Evolutionary conservation across 371 early-diverging fungal genomes (phyloP).

Genomic region (Umbelopsis sp.): DNA sequence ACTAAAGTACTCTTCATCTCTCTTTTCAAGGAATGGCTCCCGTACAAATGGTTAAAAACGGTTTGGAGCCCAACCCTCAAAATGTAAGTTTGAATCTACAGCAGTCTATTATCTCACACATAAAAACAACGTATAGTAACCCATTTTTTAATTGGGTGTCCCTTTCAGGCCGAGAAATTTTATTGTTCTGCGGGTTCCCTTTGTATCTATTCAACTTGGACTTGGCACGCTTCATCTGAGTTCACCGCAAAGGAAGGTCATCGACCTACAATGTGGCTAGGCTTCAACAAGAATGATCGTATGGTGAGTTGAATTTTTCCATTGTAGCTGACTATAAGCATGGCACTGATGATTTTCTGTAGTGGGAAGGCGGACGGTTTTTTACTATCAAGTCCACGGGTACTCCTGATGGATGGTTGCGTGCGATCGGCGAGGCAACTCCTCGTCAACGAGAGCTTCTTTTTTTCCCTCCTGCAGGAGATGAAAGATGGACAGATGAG

Average conservation of each 20-base stretch:
- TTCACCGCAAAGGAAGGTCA: neutral
- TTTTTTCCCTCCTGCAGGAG: conserved; percentile 9
- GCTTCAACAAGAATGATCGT: conserved; percentile 4
- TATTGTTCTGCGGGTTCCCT: neutral
- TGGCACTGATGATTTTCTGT: neutral
- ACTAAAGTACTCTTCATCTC: neutral
- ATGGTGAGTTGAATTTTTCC: neutral
- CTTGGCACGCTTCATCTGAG: conserved; percentile 10
- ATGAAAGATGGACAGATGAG: conserved; percentile 14
- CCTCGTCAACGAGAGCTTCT: conserved; percentile 17
- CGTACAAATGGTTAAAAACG: conserved; percentile 14
- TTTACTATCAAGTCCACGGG: conserved; percentile 11
- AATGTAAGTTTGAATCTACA: neutral
- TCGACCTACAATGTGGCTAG: conserved; percentile 9
- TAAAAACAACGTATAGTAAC: too few relatives aligned
- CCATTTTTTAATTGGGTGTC: too few relatives aligned
- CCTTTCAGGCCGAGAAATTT: conserved; percentile 10
- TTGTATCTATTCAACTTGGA: conserved; percentile 16
- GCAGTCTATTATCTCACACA: too few relatives aligned
- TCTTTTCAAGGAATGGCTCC: conserved; percentile 2
- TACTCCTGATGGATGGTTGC: neutral
- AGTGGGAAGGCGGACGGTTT: conserved; percentile 14
- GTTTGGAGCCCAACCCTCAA: conserved; percentile 6
- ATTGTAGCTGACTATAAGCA: too few relatives aligned
- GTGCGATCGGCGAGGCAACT: conserved; percentile 7